Evolutionary conservation across 2,329 filamentous ascomycete genomes (phyloP), one percentile per base, ranked within the genome.

Genomic region (Fusarium praegraminearum): DNA sequence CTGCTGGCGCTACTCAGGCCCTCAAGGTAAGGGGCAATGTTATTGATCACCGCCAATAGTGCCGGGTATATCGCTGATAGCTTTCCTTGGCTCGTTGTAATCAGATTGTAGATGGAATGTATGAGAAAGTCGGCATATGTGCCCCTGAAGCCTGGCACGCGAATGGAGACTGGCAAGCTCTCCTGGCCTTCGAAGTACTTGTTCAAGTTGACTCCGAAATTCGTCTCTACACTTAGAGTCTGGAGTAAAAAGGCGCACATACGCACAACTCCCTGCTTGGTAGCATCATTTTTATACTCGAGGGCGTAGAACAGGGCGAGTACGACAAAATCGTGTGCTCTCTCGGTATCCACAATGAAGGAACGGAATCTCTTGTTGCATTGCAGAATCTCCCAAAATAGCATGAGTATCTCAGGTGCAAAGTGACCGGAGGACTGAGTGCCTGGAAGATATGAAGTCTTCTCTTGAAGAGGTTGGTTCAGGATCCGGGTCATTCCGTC

Each of bases 171-270:
- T 15, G 96, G 96, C 18, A 99, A 83, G 7, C 92, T 94, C 56
- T 98, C 94, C 78, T 98, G 95, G 2, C 90, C 92, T 67, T 94
- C 91, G 73, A 99, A 98, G 18, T 84, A 86, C 80, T 93, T 94
- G 80, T 98, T 98, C 52, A 99, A 84, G 73, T 93, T 95, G 76
- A 91, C 88, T 32, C 94, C 95, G 79, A 98, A 98, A 67, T 92
- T 94, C 58, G 91, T 88, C 80, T 98, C 96, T 4, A 97, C 94
- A 75, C 95, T 98, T 76, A 99, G 83, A 0, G 96, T 98, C 80
- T 99, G 96, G 41, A 99, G 82, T 44, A 98, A 86, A 78, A 99
- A 98, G n/a, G 97, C 91, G 79, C 96, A 98, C 94, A 98, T 98
- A 57, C 96, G 89, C 28, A 98, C 93, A 2, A 98, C 86, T 1